Evolutionary conservation across 2,329 filamentous ascomycete species (phyloP).

Genomic region (Colletotrichum orchidophilum): DNA sequence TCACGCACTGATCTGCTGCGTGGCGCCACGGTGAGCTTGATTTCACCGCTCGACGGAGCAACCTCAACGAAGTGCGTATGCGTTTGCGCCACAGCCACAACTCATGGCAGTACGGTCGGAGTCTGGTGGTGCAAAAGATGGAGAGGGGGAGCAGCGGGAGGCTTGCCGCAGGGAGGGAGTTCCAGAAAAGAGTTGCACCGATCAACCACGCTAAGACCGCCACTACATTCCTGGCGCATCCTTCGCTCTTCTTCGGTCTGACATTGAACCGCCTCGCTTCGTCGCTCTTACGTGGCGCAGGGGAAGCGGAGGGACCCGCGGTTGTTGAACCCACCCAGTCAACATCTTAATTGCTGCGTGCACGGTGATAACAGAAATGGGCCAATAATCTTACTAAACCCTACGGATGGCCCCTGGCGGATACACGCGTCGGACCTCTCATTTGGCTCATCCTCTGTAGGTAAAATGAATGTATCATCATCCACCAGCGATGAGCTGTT

Average conservation of each 20-base stretch:
- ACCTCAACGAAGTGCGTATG: no score
- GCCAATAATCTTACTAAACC: no score
- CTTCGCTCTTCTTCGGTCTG: not conserved
- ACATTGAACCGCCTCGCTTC: constrained; percentile 9
- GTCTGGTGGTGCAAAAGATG: no score
- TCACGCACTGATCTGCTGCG: not conserved
- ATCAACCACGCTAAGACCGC: not conserved
- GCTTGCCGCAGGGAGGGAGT: not conserved
- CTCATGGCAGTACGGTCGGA: not conserved
- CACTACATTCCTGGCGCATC: not conserved
- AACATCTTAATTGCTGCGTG: not conserved
- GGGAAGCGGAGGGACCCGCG: not conserved
- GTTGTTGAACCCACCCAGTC: not conserved
- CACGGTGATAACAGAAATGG: not conserved
- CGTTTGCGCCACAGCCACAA: not conserved
- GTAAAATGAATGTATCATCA: not conserved
- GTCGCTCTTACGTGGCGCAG: not conserved
- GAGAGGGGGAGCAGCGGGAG: not conserved
- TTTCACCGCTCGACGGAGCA: not conserved
- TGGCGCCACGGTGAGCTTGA: not conserved
- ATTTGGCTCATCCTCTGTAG: not conserved
- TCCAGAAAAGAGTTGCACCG: not conserved
- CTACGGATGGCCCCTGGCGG: not conserved
- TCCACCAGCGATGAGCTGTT: not conserved
- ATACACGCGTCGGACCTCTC: no score